Conservation (phyloP, 495 filamentous ascomycete species). For the Opeltia flavorubescens region DNA sequence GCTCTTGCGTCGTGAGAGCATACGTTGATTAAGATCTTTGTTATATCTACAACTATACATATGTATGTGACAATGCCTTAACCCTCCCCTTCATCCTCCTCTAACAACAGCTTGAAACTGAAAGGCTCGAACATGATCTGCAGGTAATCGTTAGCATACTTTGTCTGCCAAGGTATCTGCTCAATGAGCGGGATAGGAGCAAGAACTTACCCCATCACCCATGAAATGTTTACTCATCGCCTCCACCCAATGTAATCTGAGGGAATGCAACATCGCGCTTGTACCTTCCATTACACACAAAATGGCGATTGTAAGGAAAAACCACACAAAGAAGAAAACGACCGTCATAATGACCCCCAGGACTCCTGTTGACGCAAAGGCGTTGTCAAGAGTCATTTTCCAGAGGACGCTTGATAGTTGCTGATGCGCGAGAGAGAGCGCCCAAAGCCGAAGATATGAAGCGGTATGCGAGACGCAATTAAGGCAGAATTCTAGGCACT, state of each 20-base stretch:
- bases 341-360: conserved; percentile 68
- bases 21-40: too few relatives aligned
- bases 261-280: conserved; percentile 81
- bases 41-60: neutral
- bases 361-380: conserved; percentile 48
- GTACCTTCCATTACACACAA: conserved; percentile 74
- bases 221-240: conserved; percentile 99
- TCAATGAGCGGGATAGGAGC: neutral
- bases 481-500: conserved; percentile 73
- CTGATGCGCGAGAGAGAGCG: conserved; percentile 90
- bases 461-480: conserved; percentile 99
- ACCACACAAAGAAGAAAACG: conserved; percentile 72
- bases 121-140: conserved; percentile 76
- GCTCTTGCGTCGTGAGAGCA: too few relatives aligned
- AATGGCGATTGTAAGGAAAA: conserved; percentile 65
- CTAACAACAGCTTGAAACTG: conserved; percentile 73
- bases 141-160: conserved; percentile 3
- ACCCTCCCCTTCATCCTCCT: conserved; percentile 57
- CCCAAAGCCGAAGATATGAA: conserved; percentile 97
- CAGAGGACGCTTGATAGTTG: conserved; percentile 94
- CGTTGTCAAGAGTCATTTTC: conserved; percentile 79
- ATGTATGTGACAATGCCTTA: conserved; percentile 1
- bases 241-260: conserved; percentile 97
- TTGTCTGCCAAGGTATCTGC: neutral
- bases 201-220: conserved; percentile 54